phyloP scores from a whole-genome alignment of 768 basidiomycete species.

The Sporobolomyces pararoseus region DNA sequence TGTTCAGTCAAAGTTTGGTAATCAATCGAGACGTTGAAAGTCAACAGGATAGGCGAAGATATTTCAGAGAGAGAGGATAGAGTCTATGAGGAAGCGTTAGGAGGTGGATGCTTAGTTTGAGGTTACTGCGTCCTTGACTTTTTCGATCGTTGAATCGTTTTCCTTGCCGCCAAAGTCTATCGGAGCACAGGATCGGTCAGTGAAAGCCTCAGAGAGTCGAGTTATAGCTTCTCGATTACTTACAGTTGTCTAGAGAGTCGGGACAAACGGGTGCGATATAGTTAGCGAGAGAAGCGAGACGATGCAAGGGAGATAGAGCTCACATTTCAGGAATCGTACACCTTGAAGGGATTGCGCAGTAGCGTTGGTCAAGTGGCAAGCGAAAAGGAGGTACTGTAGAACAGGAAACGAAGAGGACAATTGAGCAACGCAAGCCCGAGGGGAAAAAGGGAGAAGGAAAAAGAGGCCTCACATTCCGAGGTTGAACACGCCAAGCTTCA shows the following conservation, averaged over 20 bases:
- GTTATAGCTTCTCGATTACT: too few relatives aligned
- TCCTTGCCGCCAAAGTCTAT: constrained; percentile 27
- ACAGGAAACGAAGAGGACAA: constrained; percentile 50
- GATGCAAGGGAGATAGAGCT: background rate
- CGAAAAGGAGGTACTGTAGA: constrained; percentile 86
- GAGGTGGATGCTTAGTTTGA: background rate
- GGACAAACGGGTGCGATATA: too few relatives aligned
- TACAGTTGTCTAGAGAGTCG: constrained; percentile 36
- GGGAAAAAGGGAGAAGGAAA: background rate
- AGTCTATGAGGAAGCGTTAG: background rate
- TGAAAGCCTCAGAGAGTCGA: too few relatives aligned
- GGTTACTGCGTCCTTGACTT: constrained; percentile 30
- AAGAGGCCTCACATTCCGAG: constrained; percentile 68
- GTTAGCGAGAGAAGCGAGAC: background rate
- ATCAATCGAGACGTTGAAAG: too few relatives aligned
- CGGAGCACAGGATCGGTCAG: background rate
- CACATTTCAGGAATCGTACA: constrained; percentile 59
- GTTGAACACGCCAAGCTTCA: constrained; percentile 88
- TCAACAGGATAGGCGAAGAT: too few relatives aligned
- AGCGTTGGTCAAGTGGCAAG: constrained; percentile 86
- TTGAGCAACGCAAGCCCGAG: constrained; percentile 58
- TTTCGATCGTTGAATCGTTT: constrained; percentile 10
- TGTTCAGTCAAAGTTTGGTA: too few relatives aligned
- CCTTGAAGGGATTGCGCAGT: constrained; percentile 81
- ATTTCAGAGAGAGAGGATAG: background rate